Conservation (phyloP, 306 rosid genomes). For the Psophocarpus tetragonolobus region DNA sequence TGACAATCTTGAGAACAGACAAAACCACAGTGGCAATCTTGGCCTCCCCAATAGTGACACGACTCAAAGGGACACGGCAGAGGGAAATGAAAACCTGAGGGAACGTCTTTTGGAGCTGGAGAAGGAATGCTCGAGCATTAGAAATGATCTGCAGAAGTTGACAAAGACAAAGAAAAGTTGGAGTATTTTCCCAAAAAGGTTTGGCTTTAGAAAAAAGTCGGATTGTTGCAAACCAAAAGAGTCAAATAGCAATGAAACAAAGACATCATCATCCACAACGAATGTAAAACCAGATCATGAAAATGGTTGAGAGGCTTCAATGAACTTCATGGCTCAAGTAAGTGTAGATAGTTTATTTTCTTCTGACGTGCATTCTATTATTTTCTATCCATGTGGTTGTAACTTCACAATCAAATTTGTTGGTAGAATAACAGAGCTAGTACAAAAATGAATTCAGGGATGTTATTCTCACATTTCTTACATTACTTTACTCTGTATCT, state of each 20-base stretch:
- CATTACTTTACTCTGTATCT: slow-evolving; percentile 21
- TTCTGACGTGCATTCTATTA: slow-evolving; percentile 6
- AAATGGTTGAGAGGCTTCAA: slow-evolving; percentile 38
- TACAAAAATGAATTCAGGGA: not conserved
- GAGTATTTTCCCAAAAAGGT: slow-evolving; percentile 70
- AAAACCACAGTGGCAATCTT: slow-evolving; percentile 47
- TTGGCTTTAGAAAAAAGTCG: slow-evolving; percentile 68
- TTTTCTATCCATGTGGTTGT: slow-evolving; percentile 18
- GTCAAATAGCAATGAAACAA: slow-evolving; percentile 34
- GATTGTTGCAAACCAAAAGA: slow-evolving; percentile 50
- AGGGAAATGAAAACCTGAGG: slow-evolving; percentile 54
- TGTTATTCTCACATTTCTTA: not conserved
- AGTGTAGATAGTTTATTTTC: slow-evolving; percentile 5
- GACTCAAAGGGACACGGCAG: slow-evolving; percentile 41
- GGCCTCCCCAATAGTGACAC: slow-evolving; percentile 43
- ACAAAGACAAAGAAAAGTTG: slow-evolving; percentile 72
- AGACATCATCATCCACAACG: slow-evolving; percentile 36
- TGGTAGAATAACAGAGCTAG: not conserved
- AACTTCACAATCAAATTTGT: slow-evolving; percentile 32
- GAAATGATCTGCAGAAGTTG: slow-evolving; percentile 70
- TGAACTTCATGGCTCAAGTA: slow-evolving; percentile 33
- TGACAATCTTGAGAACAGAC: slow-evolving; percentile 65
- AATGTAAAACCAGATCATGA: slow-evolving; percentile 48
- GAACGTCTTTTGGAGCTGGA: slow-evolving; percentile 72
- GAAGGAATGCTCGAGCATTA: slow-evolving; percentile 74